phyloP scores from a whole-genome alignment of 2,329 filamentous ascomycete species.

The Dothiorella sarmentorum region DNA sequence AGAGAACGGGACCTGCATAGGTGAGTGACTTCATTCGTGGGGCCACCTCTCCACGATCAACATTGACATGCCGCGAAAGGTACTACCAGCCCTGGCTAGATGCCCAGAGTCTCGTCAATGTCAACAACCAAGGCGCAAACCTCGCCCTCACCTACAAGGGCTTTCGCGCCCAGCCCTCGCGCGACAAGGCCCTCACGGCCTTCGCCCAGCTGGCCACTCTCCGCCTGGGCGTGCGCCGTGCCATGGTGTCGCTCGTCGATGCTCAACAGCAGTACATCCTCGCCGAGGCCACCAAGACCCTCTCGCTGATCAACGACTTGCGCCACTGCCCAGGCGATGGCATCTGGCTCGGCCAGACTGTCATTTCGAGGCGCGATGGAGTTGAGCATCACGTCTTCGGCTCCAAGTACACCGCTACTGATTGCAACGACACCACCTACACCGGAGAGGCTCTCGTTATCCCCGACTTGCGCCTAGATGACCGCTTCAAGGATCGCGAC shows the following conservation, averaged over 20 bases:
- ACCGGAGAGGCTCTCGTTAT: conserved; percentile 24
- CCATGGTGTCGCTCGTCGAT: conserved; percentile 38
- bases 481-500: conserved; percentile 38
- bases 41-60: background rate
- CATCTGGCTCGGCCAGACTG: conserved; percentile 32
- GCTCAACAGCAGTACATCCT: conserved; percentile 34
- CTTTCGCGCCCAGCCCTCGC: conserved; percentile 23
- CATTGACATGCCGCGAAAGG: conserved; percentile 20
- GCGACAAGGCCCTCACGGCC: conserved; percentile 29
- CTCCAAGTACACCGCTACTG: conserved; percentile 9
- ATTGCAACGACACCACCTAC: conserved; percentile 2
- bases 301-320: conserved; percentile 24
- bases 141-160: conserved; percentile 29
- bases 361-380: conserved; percentile 28
- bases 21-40: conserved; percentile 9
- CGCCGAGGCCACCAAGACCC: conserved; percentile 35
- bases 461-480: conserved; percentile 31
- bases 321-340: conserved; percentile 16
- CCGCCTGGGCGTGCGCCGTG: conserved; percentile 31
- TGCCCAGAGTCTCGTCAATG: conserved; percentile 31
- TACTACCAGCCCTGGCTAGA: conserved; percentile 37
- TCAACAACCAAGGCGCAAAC: conserved; percentile 25
- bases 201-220: conserved; percentile 36
- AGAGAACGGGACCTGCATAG: conserved; percentile 20
- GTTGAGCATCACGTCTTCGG: conserved; percentile 19